These are phyloP conservation scores for Fraxinus nigra DNA, from an alignment of 305 asterid genomes.

Conservation along the genomic window DNA sequence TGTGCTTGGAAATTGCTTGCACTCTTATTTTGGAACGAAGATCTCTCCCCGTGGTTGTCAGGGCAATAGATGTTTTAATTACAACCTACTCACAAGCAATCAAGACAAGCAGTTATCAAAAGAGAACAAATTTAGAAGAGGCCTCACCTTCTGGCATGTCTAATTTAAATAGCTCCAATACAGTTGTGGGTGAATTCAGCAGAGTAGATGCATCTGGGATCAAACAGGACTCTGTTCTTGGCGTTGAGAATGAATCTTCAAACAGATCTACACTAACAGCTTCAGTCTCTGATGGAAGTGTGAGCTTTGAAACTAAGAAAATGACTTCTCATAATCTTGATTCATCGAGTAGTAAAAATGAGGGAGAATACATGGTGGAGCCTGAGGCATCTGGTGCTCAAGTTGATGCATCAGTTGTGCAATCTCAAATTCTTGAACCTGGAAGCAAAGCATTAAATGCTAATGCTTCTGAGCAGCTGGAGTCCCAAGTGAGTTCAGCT, in stretches of 20 bases:
- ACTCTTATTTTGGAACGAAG: conserved; percentile 76
- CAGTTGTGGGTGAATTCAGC: conserved; percentile 30
- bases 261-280: conserved; percentile 34
- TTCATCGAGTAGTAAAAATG: conserved; percentile 37
- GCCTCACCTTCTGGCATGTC: conserved; percentile 44
- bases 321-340: conserved; percentile 29
- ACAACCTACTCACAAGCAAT: conserved; percentile 63
- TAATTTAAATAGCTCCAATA: conserved; percentile 31
- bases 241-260: conserved; percentile 36
- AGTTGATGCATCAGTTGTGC: conserved; percentile 39
- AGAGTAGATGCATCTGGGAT: conserved; percentile 39
- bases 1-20: conserved; percentile 62
- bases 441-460: conserved; percentile 44
- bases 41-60: conserved; percentile 63
- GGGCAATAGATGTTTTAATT: conserved; percentile 68
- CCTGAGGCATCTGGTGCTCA: conserved; percentile 37
- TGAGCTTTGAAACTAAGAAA: conserved; percentile 23
- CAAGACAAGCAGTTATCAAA: conserved; percentile 65
- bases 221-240: conserved; percentile 35
- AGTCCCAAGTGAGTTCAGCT: conserved; percentile 58
- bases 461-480: conserved; percentile 47
- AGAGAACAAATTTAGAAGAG: conserved; percentile 48
- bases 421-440: conserved; percentile 34
- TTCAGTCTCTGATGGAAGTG: conserved; percentile 56
- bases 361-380: conserved; percentile 30